phyloP scores from a whole-genome alignment of 768 basidiomycete species.

The Psilocybe tampanensis region DNA sequence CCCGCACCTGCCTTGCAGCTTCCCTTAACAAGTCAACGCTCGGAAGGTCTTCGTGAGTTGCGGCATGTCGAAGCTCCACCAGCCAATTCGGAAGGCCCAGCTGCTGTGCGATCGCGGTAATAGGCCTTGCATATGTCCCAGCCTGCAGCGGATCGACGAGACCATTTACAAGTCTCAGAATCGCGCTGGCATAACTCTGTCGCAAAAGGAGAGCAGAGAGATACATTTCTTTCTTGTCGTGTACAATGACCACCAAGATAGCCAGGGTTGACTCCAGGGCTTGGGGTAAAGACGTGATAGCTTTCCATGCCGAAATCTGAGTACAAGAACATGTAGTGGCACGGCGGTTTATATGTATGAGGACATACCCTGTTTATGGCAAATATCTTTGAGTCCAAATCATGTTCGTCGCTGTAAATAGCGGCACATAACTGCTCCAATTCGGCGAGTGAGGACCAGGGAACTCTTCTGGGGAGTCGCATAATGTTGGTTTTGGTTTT shows the following conservation, averaged over 20 bases:
- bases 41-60: conserved; percentile 95
- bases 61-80: conserved; percentile 91
- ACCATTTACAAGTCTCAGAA: conserved; percentile 92
- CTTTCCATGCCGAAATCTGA: conserved; percentile 81
- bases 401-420: conserved; percentile 70
- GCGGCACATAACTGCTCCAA: conserved; percentile 39
- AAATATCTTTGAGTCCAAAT: conserved; percentile 39
- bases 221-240: conserved; percentile 44
- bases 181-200: conserved; percentile 77
- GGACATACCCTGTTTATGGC: conserved; percentile 58
- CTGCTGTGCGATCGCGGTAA: conserved; percentile 84
- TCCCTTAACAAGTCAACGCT: conserved; percentile 78
- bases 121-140: conserved; percentile 88
- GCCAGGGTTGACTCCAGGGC: conserved; percentile 75
- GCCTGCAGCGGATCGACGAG: conserved; percentile 93
- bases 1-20: conserved; percentile 67
- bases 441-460: conserved; percentile 18
- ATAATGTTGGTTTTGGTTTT: conserved; percentile 8
- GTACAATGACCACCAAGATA: conserved; percentile 58
- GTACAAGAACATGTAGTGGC: not conserved
- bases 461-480: conserved; percentile 21
- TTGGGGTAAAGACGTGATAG: conserved; percentile 75
- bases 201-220: conserved; percentile 55
- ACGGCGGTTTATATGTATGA: not conserved
- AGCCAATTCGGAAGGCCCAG: conserved; percentile 87